These are phyloP conservation scores for Recurvomyces mirabilis DNA, from an alignment of 495 filamentous ascomycete genomes.

Conservation along the genomic window DNA sequence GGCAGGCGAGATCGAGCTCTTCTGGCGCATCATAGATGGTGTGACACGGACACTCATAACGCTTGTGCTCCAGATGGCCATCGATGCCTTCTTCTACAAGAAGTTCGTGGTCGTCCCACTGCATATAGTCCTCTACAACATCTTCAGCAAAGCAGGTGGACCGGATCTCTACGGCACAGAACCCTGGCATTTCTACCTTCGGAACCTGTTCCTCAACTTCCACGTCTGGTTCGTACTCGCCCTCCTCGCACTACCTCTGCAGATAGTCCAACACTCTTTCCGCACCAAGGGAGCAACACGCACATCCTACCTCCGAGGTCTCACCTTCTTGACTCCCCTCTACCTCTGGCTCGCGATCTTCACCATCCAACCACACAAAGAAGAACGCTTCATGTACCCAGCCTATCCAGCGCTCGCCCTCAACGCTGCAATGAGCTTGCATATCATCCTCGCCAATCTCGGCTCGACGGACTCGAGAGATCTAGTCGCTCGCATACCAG, in stretches of 20 bases:
- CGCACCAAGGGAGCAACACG: slow-evolving; percentile 32
- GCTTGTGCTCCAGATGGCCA: slow-evolving; percentile 53
- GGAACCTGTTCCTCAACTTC: slow-evolving; percentile 88
- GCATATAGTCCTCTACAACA: slow-evolving; percentile 93
- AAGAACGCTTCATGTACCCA: slow-evolving; percentile 98
- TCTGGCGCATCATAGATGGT: slow-evolving; percentile 51
- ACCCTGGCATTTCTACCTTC: slow-evolving; percentile 92
- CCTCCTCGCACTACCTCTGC: slow-evolving; percentile 54
- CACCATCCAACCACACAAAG: slow-evolving; percentile 87
- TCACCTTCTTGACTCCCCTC: slow-evolving; percentile 70
- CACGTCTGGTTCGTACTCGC: slow-evolving; percentile 86
- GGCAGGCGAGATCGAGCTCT: slow-evolving; percentile 8
- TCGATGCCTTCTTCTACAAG: slow-evolving; percentile 75
- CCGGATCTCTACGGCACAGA: slow-evolving; percentile 94
- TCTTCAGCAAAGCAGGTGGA: slow-evolving; percentile 64
- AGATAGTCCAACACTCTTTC: slow-evolving; percentile 40
- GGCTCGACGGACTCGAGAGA: slow-evolving; percentile 55
- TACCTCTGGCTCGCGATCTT: slow-evolving; percentile 94
- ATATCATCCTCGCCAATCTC: slow-evolving; percentile 61
- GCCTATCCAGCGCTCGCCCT: slow-evolving; percentile 87
- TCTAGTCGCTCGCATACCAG: slow-evolving; percentile 56
- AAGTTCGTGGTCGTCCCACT: slow-evolving; percentile 67
- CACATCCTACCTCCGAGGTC: slow-evolving; percentile 49
- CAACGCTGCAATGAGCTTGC: slow-evolving; percentile 76
- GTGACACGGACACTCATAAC: slow-evolving; percentile 52